Conservation (phyloP, 1,139 yeast genomes). For the Spencermartinsiella ligniputridi region DNA sequence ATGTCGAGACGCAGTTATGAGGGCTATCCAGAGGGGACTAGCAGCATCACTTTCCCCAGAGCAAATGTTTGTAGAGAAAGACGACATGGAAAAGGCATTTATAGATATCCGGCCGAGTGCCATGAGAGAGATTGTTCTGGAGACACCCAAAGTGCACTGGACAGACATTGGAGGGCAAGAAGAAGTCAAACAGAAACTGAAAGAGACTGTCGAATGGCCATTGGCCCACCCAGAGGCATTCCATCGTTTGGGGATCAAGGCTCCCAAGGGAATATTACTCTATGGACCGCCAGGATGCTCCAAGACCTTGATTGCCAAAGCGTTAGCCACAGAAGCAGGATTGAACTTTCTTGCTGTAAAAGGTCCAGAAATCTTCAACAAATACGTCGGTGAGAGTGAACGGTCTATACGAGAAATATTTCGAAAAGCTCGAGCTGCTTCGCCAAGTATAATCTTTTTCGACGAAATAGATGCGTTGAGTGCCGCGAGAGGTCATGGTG, state of each 20-base stretch:
- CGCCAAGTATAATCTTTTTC: constrained; percentile 88
- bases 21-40: constrained; percentile 63
- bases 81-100: constrained; percentile 62
- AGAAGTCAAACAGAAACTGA: constrained; percentile 68
- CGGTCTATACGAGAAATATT: constrained; percentile 83
- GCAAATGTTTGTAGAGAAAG: constrained; percentile 37
- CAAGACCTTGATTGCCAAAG: constrained; percentile 95
- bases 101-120: constrained; percentile 88
- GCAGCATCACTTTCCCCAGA: constrained; percentile 35
- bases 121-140: constrained; percentile 91
- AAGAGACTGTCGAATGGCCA: constrained; percentile 90
- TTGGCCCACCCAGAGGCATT: constrained; percentile 78
- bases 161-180: constrained; percentile 94
- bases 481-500: constrained; percentile 62
- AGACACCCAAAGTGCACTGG: constrained; percentile 93
- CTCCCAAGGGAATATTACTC: constrained; percentile 90
- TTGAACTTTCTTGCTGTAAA: constrained; percentile 88
- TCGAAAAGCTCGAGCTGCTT: constrained; percentile 85
- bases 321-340: constrained; percentile 92
- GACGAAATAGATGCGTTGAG: constrained; percentile 95
- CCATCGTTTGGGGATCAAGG: constrained; percentile 67
- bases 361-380: constrained; percentile 92
- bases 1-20: constrained; percentile 84
- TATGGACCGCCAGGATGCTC: constrained; percentile 99
- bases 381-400: constrained; percentile 93